Evolutionary conservation across 2,329 filamentous ascomycete genomes (phyloP).

Genomic region (Colletotrichum acutatum): DNA sequence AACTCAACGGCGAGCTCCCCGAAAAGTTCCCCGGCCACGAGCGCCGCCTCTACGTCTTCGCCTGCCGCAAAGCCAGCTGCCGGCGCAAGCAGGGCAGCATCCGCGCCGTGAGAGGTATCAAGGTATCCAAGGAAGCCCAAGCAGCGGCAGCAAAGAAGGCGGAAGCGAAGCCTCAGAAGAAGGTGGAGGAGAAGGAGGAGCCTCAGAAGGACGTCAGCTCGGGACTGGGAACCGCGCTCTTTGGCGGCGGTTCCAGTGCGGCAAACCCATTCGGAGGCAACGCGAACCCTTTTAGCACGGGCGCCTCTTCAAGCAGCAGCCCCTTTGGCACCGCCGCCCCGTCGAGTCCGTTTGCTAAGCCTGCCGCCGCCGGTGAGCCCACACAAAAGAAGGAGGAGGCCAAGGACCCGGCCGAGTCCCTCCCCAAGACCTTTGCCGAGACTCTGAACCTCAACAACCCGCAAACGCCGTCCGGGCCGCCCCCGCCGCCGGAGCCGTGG

Average conservation of each 20-base stretch:
- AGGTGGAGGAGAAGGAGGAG: constrained; percentile 47
- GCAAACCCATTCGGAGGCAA: constrained; percentile 71
- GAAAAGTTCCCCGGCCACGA: constrained; percentile 89
- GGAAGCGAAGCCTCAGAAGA: constrained; percentile 46
- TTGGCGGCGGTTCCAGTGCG: constrained; percentile 57
- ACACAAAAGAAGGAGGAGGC: constrained; percentile 41
- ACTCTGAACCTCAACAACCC: constrained; percentile 78
- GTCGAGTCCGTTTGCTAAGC: constrained; percentile 44
- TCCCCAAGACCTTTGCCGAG: constrained; percentile 75
- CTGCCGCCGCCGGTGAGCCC: constrained; percentile 43
- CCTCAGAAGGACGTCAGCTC: constrained; percentile 48
- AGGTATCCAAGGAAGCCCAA: constrained; percentile 58
- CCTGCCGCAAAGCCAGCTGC: constrained; percentile 82
- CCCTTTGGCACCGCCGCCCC: constrained; percentile 53
- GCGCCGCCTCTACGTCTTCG: constrained; percentile 86
- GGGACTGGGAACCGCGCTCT: constrained; percentile 74
- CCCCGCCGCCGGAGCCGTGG: constrained; percentile 75
- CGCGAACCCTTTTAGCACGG: constrained; percentile 39
- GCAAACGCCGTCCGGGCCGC: constrained; percentile 47
- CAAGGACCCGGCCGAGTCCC: constrained; percentile 42
- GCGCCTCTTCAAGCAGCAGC: constrained; percentile 52
- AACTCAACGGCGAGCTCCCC: constrained; percentile 91
- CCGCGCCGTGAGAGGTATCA: constrained; percentile 77
- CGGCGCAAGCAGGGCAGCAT: constrained; percentile 85
- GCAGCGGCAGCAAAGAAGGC: constrained; percentile 40